These are phyloP conservation scores for Naganishia vishniacii DNA, from an alignment of 768 basidiomycete genomes.

Conservation along the genomic window DNA sequence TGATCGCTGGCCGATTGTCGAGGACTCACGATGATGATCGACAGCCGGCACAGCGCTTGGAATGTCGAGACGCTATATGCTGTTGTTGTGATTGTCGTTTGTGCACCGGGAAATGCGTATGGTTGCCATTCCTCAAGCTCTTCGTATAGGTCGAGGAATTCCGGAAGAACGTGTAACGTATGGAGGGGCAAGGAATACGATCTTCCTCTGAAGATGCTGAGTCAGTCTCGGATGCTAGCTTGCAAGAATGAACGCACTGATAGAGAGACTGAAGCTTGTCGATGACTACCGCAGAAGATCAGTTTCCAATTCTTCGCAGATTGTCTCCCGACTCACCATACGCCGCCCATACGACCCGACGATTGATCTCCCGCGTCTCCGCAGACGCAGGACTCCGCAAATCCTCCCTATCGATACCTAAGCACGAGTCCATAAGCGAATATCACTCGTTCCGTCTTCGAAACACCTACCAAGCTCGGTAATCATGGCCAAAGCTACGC, in stretches of 20 bases:
- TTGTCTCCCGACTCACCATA: slow-evolving; percentile 24
- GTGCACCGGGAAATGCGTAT: slow-evolving; percentile 28
- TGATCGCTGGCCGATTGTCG: no score
- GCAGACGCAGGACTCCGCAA: slow-evolving; percentile 7
- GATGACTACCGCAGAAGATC: slow-evolving; percentile 21
- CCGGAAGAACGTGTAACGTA: slow-evolving; percentile 31
- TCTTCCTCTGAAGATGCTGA: slow-evolving; percentile 26
- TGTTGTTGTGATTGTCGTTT: slow-evolving; percentile 26
- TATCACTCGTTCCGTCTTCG: neutral
- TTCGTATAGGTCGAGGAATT: slow-evolving; percentile 33
- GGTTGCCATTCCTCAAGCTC: slow-evolving; percentile 35
- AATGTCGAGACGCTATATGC: slow-evolving; percentile 32
- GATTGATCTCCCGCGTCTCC: slow-evolving; percentile 30
- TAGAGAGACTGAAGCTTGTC: slow-evolving; percentile 37
- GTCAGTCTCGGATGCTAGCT: no score
- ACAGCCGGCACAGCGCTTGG: slow-evolving; percentile 29
- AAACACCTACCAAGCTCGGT: slow-evolving; percentile 29
- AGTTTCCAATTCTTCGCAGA: no score
- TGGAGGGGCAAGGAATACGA: slow-evolving; percentile 25
- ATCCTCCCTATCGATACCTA: slow-evolving; percentile 1
- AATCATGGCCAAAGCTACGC: slow-evolving; percentile 30
- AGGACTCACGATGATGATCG: slow-evolving; percentile 31
- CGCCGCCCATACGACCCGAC: slow-evolving; percentile 33
- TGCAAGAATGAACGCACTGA: slow-evolving; percentile 13
- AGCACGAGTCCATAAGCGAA: slow-evolving; percentile 18